These are phyloP conservation scores for Tanozyma kutaoensis DNA, from an alignment of 805 yeast genomes.

Conservation along the genomic window DNA sequence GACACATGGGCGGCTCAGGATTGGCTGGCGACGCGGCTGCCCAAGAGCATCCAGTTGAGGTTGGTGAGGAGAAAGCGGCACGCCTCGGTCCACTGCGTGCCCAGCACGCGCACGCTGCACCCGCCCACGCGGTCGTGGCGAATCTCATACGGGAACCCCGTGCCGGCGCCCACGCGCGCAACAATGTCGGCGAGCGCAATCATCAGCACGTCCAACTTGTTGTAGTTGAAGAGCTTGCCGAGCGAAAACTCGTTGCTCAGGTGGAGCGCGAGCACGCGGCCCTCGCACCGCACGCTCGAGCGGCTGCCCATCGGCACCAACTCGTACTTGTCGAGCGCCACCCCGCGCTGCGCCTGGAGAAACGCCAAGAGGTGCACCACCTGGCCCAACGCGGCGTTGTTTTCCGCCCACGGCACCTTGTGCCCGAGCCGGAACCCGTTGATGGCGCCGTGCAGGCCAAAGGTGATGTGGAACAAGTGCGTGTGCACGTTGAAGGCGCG, in stretches of 20 bases:
- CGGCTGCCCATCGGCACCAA: constrained; percentile 76
- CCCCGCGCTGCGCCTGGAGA: constrained; percentile 39
- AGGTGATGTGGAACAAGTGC: constrained; percentile 73
- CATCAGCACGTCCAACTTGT: constrained; percentile 71
- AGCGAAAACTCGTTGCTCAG: constrained; percentile 64
- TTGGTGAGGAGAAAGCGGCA: constrained; percentile 73
- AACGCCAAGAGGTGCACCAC: constrained; percentile 58
- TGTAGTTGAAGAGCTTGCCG: constrained; percentile 60
- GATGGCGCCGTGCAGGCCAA: constrained; percentile 74
- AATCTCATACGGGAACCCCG: constrained; percentile 67
- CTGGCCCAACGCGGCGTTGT: constrained; percentile 87
- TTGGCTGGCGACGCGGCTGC: too few species aligned
- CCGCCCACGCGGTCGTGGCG: constrained; percentile 62
- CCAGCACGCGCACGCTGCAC: constrained; percentile 56
- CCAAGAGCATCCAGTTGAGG: constrained; percentile 72
- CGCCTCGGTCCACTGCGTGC: constrained; percentile 81
- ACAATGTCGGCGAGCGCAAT: constrained; percentile 60
- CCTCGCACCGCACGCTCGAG: constrained; percentile 27
- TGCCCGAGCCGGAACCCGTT: constrained; percentile 76
- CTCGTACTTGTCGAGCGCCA: constrained; percentile 45
- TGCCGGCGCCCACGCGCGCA: constrained; percentile 34
- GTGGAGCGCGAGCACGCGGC: constrained; percentile 39
- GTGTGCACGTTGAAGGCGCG: constrained; percentile 71
- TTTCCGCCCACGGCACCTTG: constrained; percentile 78
- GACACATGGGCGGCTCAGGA: too few species aligned